Base-by-base conservation (phyloP, 805 yeast genomes). In the Metschnikowia kofuensis region DNA sequence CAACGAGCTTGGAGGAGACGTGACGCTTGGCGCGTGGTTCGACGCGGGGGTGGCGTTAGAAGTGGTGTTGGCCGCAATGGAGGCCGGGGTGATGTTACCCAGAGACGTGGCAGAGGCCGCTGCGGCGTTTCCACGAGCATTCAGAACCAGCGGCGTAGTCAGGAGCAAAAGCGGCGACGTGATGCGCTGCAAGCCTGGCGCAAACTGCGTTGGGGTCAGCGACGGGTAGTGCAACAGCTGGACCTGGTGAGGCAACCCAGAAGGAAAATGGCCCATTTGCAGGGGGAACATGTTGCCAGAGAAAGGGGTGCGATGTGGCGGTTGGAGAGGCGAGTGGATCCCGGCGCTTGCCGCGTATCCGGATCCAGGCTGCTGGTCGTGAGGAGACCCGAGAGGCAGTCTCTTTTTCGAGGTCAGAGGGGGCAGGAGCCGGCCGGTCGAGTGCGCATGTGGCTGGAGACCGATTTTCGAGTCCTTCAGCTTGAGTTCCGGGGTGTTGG, bases 121-220 rank as follows among this genome's bases (percentile, higher is more conserved):
- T 30, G 51, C 52, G 4, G 56, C 49, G 21, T 61, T 50, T 7
- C 60, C 58, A 45, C 76, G 64, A 1, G 74, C 66, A 66, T 56
- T 77, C 60, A 66, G 77, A 60, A 66, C 64, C 49, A 70, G 72
- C 37, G 79, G 57, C 26, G 80, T 55, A 13, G 83, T 79, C 7
- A 84, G 77, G 39, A 84, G 69, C 50, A 84, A 65, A 44, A 84
- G 67, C 0, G 89, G 89, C 13, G 87, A 82, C 0, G 88, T 83
- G 49, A 84, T 83, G 34, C 83, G 64, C 51, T 79, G 78, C 44
- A 84, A 64, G 38, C 83, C 83, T 0, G 85, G 81, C 30, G 85
- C 87, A 72, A 81, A 84, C 58, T 82, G 87, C 1, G 87, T 78
- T 13, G 89, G 89, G 1, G 87, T 82, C 0, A 86, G 81, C 4